These are phyloP conservation scores for Rhypophila decipiens DNA, from an alignment of 495 filamentous ascomycete genomes.

Conservation along the genomic window DNA sequence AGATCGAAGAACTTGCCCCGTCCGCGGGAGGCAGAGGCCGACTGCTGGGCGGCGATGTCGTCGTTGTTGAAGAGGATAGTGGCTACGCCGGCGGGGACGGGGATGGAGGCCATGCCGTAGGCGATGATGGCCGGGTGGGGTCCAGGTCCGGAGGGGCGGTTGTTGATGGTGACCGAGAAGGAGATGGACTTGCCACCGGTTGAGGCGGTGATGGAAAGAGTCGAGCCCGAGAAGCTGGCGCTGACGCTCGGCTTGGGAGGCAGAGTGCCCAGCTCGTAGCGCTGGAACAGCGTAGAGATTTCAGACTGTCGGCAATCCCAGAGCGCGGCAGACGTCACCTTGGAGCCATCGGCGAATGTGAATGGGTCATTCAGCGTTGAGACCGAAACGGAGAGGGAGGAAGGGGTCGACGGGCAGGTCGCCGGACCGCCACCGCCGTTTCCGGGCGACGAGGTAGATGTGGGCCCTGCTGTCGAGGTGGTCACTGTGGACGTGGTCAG, in stretches of 20 bases:
- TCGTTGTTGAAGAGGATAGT: constrained; percentile 46
- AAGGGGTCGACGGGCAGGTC: constrained; percentile 14
- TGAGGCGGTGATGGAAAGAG: constrained; percentile 33
- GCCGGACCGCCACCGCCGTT: background rate
- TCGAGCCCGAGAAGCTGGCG: constrained; percentile 31
- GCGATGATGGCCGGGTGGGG: constrained; percentile 43
- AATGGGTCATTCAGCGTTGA: constrained; percentile 45
- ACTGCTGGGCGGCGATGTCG: constrained; percentile 40
- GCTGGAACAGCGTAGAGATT: constrained; percentile 42
- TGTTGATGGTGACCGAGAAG: constrained; percentile 41
- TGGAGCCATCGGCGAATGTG: constrained; percentile 38
- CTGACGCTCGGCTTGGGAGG: constrained; percentile 38
- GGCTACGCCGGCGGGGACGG: constrained; percentile 40
- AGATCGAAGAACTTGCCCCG: constrained; percentile 45
- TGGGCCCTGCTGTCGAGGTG: background rate
- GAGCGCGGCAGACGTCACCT: constrained; percentile 37
- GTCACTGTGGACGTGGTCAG: constrained; percentile 1
- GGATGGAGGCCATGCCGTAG: constrained; percentile 39
- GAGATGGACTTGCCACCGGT: constrained; percentile 39
- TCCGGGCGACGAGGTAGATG: background rate
- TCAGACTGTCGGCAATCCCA: constrained; percentile 46
- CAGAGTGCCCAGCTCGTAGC: constrained; percentile 46
- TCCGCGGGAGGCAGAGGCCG: constrained; percentile 30
- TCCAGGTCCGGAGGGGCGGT: constrained; percentile 27
- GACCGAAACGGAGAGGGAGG: constrained; percentile 7